Percentiles rank a stretch among this genome's conserved stretches.
These are phyloP conservation scores for Kokia cookei DNA, from an alignment of 441 rosid species.

Conservation along the genomic window DNA sequence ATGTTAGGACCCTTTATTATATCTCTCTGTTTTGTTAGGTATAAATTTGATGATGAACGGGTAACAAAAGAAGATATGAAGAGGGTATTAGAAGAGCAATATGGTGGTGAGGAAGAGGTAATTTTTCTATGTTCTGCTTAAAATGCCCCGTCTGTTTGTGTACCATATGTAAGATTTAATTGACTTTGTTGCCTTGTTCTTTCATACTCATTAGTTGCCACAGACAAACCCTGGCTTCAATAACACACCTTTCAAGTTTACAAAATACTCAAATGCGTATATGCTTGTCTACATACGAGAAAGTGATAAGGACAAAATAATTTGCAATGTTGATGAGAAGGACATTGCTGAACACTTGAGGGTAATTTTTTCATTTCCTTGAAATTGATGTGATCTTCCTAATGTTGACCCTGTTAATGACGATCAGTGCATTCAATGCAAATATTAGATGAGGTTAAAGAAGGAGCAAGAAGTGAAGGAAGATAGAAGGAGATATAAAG, in stretches of 20 bases:
- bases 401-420: not conserved
- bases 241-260: constrained; percentile 82
- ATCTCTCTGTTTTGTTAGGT: constrained; percentile 37
- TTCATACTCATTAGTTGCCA: constrained; percentile 48
- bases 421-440: constrained; percentile 14
- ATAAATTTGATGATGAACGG: constrained; percentile 94
- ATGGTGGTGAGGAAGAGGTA: constrained; percentile 99
- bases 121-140: constrained; percentile 1
- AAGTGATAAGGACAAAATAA: constrained; percentile 90
- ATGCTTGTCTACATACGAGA: constrained; percentile 98
- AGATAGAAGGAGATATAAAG: constrained; percentile 79
- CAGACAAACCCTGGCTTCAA: constrained; percentile 93
- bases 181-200: constrained; percentile 20
- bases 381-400: not conserved
- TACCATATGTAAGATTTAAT: constrained; percentile 4
- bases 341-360: constrained; percentile 95
- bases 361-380: constrained; percentile 33
- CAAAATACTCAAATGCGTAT: constrained; percentile 24
- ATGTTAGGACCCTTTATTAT: not conserved
- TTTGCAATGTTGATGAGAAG: constrained; percentile 91
- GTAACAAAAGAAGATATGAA: constrained; percentile 92
- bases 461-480: constrained; percentile 92
- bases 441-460: constrained; percentile 74
- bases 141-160: not conserved
- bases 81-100: constrained; percentile 94